Base-by-base conservation (phyloP, 2,329 filamentous ascomycete species). In the Emergomyces orientalis region DNA sequence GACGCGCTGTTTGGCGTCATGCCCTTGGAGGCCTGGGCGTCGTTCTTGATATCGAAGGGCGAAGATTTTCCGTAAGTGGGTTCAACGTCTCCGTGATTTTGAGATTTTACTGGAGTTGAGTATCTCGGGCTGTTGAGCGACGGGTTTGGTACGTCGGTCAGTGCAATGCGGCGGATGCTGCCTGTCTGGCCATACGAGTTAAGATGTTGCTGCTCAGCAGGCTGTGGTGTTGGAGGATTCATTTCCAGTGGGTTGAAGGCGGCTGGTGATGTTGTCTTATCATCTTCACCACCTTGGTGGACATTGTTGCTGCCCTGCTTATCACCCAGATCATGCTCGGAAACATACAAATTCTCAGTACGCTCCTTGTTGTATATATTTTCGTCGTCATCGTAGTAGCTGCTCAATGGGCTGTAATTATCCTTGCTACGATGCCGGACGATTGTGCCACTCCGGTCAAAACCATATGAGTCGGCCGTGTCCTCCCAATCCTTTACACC, bases 221-320 rank as follows among this genome's bases (percentile, higher is more conserved):
- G 74, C 51, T 72, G 72, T 2, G 78, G 78, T 7, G 76, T 78
- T 25, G 78, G 77, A 27, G 78, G 78, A 60, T 80, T 80, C 71
- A 80, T 75, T 63, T 72, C 73, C 22, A 80, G 69, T 2, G 79
- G 79, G 49, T 79, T 77, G n/a, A 75, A 68, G 7, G 66, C 70
- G 39, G 73, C 64, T 2, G 63, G 63, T 19, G 64, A 52, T n/a
- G 51, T 60, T n/a, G 71, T 67, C 34, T 69, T 70, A 41, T 73
- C 68, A 34, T 72, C 67, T 39, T 71, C 70, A 19, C 73, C 70
- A 57, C 74, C 72, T 22, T 71, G 67, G 64, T 72, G 72, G 52
- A 74, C 71, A 59, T 74, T 69, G 63, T 74, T 72, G 58, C 69
- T 69, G 56, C 71, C 69, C 47, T 34, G 41, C 0, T 59, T 13